Percentiles rank a stretch among this genome's conserved stretches.
These are phyloP conservation scores for Candida adriatica DNA, from an alignment of 805 yeast genomes.

Conservation along the genomic window DNA sequence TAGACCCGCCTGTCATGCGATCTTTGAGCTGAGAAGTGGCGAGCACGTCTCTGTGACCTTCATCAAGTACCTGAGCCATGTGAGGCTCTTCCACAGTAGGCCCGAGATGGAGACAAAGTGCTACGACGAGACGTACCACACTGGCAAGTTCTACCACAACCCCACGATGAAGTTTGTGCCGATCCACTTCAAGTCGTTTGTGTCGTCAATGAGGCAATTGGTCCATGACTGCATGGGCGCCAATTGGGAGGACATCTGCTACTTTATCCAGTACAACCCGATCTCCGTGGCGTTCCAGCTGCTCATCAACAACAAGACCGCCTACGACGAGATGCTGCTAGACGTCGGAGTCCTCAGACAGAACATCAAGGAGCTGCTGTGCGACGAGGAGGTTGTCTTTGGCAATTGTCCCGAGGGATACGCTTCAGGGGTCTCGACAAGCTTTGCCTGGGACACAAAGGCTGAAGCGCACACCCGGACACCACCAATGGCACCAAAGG, in stretches of 20 bases:
- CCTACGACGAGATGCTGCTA: not conserved
- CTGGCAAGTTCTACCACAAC: not conserved
- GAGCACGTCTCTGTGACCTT: not conserved
- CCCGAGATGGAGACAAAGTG: not conserved
- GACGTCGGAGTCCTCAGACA: not conserved
- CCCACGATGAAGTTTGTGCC: not conserved
- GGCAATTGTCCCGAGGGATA: no score
- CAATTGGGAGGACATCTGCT: not conserved
- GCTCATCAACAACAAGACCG: not conserved
- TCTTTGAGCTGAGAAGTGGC: not conserved
- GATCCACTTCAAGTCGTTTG: not conserved
- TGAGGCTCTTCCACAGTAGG: not conserved
- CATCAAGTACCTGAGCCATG: not conserved
- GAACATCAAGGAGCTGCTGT: not conserved
- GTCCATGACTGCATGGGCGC: not conserved
- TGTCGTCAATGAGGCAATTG: not conserved
- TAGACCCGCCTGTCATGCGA: not conserved
- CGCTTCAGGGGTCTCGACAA: no score
- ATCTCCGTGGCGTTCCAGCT: not conserved
- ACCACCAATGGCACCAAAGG: no score
- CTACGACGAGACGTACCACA: not conserved
- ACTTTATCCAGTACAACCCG: not conserved
- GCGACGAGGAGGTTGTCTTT: not conserved
- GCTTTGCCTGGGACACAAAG: no score
- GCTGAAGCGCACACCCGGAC: no score